These are phyloP conservation scores for Tilletia indica DNA, from an alignment of 1,284 basidiomycete species.

Conservation along the genomic window DNA sequence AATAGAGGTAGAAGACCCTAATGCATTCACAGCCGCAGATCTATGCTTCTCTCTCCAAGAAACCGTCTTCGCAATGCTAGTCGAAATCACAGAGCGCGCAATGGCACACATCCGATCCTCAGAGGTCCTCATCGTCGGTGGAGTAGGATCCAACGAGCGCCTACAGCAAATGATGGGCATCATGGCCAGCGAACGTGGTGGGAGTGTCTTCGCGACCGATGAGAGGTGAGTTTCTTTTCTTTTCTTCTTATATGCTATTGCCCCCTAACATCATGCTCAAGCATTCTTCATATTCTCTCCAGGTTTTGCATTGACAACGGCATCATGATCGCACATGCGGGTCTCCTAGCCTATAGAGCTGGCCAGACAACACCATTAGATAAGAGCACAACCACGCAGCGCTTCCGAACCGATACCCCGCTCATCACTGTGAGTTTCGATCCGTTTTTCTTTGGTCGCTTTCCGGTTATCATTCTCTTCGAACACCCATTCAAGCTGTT, in stretches of 20 bases:
- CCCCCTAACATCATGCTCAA: no score
- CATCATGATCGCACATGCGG: constrained; percentile 99
- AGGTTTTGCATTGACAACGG: constrained; percentile 99
- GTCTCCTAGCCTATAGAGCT: constrained; percentile 86
- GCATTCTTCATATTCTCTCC: constrained; percentile 14
- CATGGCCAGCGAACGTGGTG: constrained; percentile 87
- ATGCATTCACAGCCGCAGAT: constrained; percentile 79
- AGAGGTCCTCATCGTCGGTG: constrained; percentile 95
- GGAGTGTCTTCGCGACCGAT: constrained; percentile 90
- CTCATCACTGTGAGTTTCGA: constrained; percentile 34
- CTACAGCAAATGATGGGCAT: constrained; percentile 98
- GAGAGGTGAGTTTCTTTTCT: constrained; percentile 68
- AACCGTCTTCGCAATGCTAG: constrained; percentile 96
- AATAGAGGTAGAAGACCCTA: neutral
- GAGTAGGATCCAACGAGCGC: constrained; percentile 83
- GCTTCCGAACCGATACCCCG: constrained; percentile 52
- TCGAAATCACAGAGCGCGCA: constrained; percentile 97
- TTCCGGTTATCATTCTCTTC: no score
- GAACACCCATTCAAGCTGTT: no score
- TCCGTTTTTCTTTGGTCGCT: neutral
- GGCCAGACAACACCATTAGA: constrained; percentile 60
- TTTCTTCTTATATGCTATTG: neutral
- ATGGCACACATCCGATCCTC: constrained; percentile 97
- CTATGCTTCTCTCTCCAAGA: constrained; percentile 96
- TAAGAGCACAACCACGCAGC: constrained; percentile 52